Evolutionary conservation across 108 stramenopile genomes (phyloP).

Genomic region (Discostella pseudostelligera): DNA sequence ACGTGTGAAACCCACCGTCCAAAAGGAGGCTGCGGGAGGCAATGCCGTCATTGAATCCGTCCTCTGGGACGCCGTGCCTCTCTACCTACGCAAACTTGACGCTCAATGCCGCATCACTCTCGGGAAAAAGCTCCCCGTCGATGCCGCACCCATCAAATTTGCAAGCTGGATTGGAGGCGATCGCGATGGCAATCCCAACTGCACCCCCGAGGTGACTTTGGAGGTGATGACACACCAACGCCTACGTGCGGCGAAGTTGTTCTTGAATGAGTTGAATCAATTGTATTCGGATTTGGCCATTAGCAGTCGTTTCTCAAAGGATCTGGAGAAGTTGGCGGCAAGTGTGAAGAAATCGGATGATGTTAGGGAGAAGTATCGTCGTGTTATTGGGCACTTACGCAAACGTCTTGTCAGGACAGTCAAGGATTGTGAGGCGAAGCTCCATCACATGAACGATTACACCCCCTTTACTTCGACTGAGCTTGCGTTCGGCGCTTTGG

Average conservation of each 20-base stretch:
- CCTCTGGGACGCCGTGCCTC: slow-evolving; percentile 96
- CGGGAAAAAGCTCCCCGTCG: slow-evolving; percentile 81
- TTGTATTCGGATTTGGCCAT: slow-evolving; percentile 67
- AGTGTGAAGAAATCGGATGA: slow-evolving; percentile 51
- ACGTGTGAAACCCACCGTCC: slow-evolving; percentile 88
- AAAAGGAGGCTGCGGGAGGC: slow-evolving; percentile 92
- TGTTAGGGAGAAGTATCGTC: slow-evolving; percentile 72
- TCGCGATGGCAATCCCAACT: slow-evolving; percentile 97
- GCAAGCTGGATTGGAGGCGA: slow-evolving; percentile 97
- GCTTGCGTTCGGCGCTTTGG: slow-evolving; percentile 26
- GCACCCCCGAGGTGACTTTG: slow-evolving; percentile 86
- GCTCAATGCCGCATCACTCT: slow-evolving; percentile 73
- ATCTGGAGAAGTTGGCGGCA: slow-evolving; percentile 55
- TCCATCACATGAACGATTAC: slow-evolving; percentile 33
- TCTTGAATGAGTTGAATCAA: slow-evolving; percentile 71
- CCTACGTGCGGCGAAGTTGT: slow-evolving; percentile 81
- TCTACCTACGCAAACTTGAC: slow-evolving; percentile 91
- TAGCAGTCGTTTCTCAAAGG: slow-evolving; percentile 66
- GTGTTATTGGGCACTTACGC: slow-evolving; percentile 78
- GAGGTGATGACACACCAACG: slow-evolving; percentile 85
- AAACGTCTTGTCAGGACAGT: slow-evolving; percentile 71
- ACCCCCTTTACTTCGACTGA: slow-evolving; percentile 17
- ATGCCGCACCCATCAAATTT: slow-evolving; percentile 86
- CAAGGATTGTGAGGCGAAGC: slow-evolving; percentile 59
- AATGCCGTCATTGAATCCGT: slow-evolving; percentile 90